Evolutionary conservation across 106 monocot genomes (phyloP).

Genomic region (Apostasia shenzhenica): DNA sequence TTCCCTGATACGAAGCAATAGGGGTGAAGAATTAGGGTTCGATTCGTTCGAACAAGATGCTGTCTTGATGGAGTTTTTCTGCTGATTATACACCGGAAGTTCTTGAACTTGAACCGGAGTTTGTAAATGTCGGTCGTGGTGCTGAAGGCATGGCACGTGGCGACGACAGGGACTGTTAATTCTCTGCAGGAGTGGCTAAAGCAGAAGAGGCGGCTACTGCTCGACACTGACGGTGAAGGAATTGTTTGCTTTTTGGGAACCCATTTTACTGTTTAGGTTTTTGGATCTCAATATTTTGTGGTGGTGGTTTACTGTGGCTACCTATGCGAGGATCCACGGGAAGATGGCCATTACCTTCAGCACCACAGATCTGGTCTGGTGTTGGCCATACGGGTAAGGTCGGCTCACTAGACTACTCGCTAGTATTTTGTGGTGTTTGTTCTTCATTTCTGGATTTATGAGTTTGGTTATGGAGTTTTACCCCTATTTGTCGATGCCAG

Average conservation of each 20-base stretch:
- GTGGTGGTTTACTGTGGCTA: slow-evolving; percentile 38
- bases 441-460: background rate
- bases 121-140: slow-evolving; percentile 61
- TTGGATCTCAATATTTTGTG: background rate
- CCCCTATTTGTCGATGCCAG: no score
- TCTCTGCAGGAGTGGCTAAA: slow-evolving; percentile 55
- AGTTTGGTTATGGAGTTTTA: no score
- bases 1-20: no score
- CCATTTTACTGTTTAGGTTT: background rate
- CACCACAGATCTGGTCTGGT: slow-evolving; percentile 91
- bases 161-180: slow-evolving; percentile 64
- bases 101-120: background rate
- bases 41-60: background rate
- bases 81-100: background rate
- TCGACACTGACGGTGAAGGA: slow-evolving; percentile 72
- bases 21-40: background rate
- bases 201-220: slow-evolving; percentile 55
- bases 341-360: slow-evolving; percentile 54
- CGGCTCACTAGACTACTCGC: background rate
- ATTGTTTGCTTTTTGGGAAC: background rate
- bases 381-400: slow-evolving; percentile 90
- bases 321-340: slow-evolving; percentile 58
- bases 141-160: slow-evolving; percentile 69
- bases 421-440: background rate
- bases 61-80: background rate